A percentile compares a stretch with the other conserved stretches of the same genome.
These are phyloP conservation scores for Xerocomus nothofagi DNA, from an alignment of 1,284 basidiomycete genomes.

Conservation along the genomic window DNA sequence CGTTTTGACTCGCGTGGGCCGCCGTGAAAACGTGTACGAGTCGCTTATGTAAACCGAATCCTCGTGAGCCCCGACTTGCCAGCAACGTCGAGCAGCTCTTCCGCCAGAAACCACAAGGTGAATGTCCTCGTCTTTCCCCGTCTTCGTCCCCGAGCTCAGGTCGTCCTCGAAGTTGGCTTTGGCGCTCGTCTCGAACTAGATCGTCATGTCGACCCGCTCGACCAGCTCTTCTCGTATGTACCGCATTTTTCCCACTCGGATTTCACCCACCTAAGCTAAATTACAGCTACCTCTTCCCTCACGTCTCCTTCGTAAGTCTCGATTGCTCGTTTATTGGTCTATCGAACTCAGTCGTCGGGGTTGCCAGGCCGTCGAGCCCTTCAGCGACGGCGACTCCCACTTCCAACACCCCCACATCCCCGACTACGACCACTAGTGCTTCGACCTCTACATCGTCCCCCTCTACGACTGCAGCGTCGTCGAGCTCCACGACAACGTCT, in stretches of 20 bases:
- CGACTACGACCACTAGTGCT: slow-evolving; percentile 13
- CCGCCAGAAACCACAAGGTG: slow-evolving; percentile 12
- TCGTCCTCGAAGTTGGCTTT: slow-evolving; percentile 4
- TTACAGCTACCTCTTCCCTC: background rate
- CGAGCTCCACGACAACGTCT: slow-evolving; percentile 10
- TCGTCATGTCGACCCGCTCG: slow-evolving; percentile 10
- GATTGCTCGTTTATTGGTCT: background rate
- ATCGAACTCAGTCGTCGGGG: background rate
- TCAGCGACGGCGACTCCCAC: background rate
- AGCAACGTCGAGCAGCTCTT: slow-evolving; percentile 1
- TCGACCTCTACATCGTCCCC: slow-evolving; percentile 16
- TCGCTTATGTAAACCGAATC: slow-evolving; percentile 18
- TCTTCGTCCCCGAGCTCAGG: background rate
- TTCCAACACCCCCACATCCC: background rate
- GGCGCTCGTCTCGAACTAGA: background rate
- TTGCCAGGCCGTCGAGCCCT: background rate
- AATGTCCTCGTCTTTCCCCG: background rate
- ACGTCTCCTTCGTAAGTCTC: slow-evolving; percentile 4
- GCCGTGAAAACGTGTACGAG: background rate
- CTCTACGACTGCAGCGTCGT: slow-evolving; percentile 9
- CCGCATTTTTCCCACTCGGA: background rate
- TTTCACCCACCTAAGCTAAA: background rate
- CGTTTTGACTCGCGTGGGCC: background rate
- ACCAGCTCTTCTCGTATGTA: slow-evolving; percentile 8
- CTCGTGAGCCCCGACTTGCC: too few species aligned